These are phyloP conservation scores for Euphorbia schlechtendalii DNA, from an alignment of 441 rosid species.

Conservation along the genomic window DNA sequence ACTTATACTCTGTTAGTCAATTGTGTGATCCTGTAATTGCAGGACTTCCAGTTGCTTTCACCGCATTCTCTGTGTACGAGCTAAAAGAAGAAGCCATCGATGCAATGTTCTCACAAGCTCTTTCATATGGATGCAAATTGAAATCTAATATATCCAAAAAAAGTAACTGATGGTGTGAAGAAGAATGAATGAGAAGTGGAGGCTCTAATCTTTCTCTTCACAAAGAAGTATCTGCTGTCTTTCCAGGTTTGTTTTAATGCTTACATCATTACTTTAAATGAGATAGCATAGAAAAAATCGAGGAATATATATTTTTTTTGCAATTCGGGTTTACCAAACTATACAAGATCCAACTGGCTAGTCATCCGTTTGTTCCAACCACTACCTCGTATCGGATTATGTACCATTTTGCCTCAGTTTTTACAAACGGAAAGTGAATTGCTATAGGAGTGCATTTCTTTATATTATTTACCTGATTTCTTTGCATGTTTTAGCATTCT, in stretches of 20 bases:
- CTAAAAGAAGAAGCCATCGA: constrained; percentile 69
- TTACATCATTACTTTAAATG: not conserved
- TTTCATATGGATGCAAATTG: constrained; percentile 38
- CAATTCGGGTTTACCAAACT: not conserved
- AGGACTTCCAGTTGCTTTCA: constrained; percentile 66
- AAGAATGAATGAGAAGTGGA: constrained; percentile 37
- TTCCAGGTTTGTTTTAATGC: not conserved
- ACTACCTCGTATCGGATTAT: not conserved
- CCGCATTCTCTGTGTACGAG: constrained; percentile 55
- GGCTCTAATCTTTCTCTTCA: not conserved
- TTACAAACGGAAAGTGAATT: not conserved
- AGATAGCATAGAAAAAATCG: too few species aligned
- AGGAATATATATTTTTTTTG: not conserved
- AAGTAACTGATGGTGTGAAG: constrained; percentile 25
- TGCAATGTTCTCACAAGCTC: constrained; percentile 33
- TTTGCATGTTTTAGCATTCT: not conserved
- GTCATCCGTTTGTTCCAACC: not conserved
- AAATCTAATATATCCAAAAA: constrained; percentile 40
- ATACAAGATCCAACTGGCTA: not conserved
- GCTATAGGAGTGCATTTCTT: not conserved
- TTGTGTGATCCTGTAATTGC: constrained; percentile 18
- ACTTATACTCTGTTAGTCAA: not conserved
- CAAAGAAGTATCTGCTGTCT: not conserved
- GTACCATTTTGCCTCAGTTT: not conserved
- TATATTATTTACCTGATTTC: not conserved